These are phyloP conservation scores for Penicillium sclerotigenum DNA, from an alignment of 2,329 filamentous ascomycete species.

Conservation along the genomic window DNA sequence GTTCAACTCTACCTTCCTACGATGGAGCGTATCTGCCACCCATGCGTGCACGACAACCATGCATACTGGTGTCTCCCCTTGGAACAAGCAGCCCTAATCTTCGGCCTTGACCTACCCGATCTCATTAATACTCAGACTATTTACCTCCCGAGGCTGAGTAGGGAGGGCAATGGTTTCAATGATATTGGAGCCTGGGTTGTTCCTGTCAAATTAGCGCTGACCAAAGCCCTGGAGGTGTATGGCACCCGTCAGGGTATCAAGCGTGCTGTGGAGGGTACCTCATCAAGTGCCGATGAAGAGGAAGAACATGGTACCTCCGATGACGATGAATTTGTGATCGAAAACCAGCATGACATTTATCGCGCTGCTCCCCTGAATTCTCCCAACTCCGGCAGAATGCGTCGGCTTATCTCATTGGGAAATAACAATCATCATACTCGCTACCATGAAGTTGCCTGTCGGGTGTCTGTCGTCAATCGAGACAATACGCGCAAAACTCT, in stretches of 20 bases:
- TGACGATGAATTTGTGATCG: background rate
- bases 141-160: background rate
- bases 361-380: background rate
- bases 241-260: background rate
- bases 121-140: background rate
- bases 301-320: fast-evolving
- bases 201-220: background rate
- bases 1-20: background rate
- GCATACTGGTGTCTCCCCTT: background rate
- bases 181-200: background rate
- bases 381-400: too few relatives aligned
- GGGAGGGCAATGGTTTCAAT: background rate
- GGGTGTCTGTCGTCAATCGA: background rate
- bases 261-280: background rate
- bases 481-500: background rate
- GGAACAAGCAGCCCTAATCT: background rate
- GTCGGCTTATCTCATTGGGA: background rate
- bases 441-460: background rate
- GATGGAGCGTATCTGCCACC: background rate
- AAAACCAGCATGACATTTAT: background rate
- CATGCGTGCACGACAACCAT: background rate
- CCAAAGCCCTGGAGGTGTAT: background rate
- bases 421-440: background rate
- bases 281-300: background rate
- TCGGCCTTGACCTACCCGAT: background rate